These are phyloP conservation scores for Pseudotsuga menziesii DNA, from an alignment of 75 land plant species.

Conservation along the genomic window DNA sequence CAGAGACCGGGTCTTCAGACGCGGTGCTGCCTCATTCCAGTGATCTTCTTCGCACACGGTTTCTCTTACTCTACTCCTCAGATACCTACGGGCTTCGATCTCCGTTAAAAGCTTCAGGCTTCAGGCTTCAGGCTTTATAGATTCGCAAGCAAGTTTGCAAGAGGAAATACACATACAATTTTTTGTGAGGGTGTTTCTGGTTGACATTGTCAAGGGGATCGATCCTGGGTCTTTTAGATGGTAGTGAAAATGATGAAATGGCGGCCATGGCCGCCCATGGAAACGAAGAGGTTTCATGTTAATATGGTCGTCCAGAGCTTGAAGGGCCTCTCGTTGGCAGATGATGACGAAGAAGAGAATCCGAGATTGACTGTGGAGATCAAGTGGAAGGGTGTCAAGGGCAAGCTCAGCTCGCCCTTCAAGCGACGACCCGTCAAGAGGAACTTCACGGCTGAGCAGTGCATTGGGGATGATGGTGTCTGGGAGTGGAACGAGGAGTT, in stretches of 20 bases:
- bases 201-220: neutral
- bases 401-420: slow-evolving; percentile 28
- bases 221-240: slow-evolving; percentile 26
- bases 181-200: neutral
- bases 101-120: neutral
- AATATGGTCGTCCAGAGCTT: slow-evolving; percentile 37
- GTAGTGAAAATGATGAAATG: slow-evolving; percentile 80
- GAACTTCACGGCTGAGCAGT: slow-evolving; percentile 33
- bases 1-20: neutral
- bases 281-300: slow-evolving; percentile 53
- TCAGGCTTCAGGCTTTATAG: too few species aligned
- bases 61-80: neutral
- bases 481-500: slow-evolving; percentile 80
- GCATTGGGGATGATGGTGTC: slow-evolving; percentile 17
- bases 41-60: neutral
- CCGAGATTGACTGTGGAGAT: slow-evolving; percentile 58
- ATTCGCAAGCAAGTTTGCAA: neutral
- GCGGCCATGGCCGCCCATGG: slow-evolving; percentile 67
- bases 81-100: neutral
- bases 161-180: neutral
- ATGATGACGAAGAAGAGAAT: slow-evolving; percentile 4
- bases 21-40: too few species aligned
- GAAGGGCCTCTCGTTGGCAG: slow-evolving; percentile 26
- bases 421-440: slow-evolving; percentile 51
- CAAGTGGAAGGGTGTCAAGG: slow-evolving; percentile 78